Base-by-base conservation (phyloP, 495 filamentous ascomycete genomes). In the Elasticomyces elasticus region DNA sequence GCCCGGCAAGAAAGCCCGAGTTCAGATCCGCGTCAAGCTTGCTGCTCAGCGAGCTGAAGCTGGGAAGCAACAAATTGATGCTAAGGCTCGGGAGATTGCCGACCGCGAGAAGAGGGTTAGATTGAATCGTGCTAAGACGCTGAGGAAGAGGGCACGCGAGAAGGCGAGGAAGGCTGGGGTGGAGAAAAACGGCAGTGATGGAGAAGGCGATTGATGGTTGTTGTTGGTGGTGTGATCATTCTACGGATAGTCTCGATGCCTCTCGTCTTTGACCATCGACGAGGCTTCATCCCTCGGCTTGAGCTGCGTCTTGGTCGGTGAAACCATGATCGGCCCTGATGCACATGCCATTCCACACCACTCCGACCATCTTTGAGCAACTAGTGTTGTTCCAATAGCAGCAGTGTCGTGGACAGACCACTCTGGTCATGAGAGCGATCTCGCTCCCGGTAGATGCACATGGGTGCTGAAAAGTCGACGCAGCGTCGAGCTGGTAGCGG, bases 1-100 rank as follows among this genome's bases (percentile, higher is more conserved):
- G 6, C 53, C 35, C 9, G 53, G 53, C 43, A 55, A 55, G 53
- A 55, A 55, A 26, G 12, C 28, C 17, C 27, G 53, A 5, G 50
- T 55, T 31, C 6, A 33, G 24, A 23, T 55, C 27, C 53, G 53
- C 3, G n/a, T 23, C 1, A 55, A 55, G 53, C 43, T 40, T 49
- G 53, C 53, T n/a, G 30, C 31, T 40, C 20, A 27, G 28, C 13
- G 19, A 23, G 37, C 10, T 43, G 19, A 33, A n/a, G 15, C 37
- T 15, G 51, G 28, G 26, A 45, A 28, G 37, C 15, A 11, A 35
- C 3, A 30, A 38, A 24, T 23, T 30, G 53, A 24, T 3, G 35
- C 20, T 24, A 45, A 5, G 24, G 19, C 53, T n/a, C 28, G 35
- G 5, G 46, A 44, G 22, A 12, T 13, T 2, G 53, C 44, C 11